Conservation (phyloP, 108 stramenopile genomes). For the Pseudonitzschia multiseries region DNA sequence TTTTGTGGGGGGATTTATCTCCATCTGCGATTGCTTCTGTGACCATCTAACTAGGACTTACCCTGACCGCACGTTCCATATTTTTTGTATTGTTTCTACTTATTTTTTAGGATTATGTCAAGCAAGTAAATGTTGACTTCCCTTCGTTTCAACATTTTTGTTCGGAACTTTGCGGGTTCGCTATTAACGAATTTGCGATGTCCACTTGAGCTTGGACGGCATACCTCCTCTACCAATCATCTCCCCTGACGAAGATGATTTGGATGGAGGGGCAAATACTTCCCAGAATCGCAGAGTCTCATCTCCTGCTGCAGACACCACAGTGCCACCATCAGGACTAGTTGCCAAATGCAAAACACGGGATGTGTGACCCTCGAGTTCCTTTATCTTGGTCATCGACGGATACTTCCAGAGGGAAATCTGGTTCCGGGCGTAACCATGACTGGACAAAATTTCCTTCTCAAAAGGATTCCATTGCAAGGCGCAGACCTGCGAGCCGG, state of each 20-base stretch:
- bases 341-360: constrained; percentile 95
- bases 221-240: constrained; percentile 15
- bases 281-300: constrained; percentile 99
- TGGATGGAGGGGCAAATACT: constrained; percentile 84
- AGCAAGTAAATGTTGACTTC: too few species aligned
- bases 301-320: constrained; percentile 95
- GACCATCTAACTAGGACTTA: too few species aligned
- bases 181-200: constrained; percentile 42
- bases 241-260: constrained; percentile 21
- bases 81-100: too few species aligned
- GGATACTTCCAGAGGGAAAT: constrained; percentile 98
- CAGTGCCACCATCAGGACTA: constrained; percentile 93
- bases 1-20: too few species aligned
- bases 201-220: constrained; percentile 48
- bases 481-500: constrained; percentile 96
- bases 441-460: constrained; percentile 94
- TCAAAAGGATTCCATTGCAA: constrained; percentile 94
- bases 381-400: constrained; percentile 95
- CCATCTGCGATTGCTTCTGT: too few species aligned
- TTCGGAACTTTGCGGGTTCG: not conserved
- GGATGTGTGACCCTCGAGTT: constrained; percentile 95
- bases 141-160: not conserved
- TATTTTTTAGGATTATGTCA: too few species aligned
- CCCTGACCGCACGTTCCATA: too few species aligned
- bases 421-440: constrained; percentile 97